Evolutionary conservation across 1,284 basidiomycete species (phyloP), one percentile per base, ranked within the genome.

Genomic region (Ceratorhiza oryzae-sativae): DNA sequence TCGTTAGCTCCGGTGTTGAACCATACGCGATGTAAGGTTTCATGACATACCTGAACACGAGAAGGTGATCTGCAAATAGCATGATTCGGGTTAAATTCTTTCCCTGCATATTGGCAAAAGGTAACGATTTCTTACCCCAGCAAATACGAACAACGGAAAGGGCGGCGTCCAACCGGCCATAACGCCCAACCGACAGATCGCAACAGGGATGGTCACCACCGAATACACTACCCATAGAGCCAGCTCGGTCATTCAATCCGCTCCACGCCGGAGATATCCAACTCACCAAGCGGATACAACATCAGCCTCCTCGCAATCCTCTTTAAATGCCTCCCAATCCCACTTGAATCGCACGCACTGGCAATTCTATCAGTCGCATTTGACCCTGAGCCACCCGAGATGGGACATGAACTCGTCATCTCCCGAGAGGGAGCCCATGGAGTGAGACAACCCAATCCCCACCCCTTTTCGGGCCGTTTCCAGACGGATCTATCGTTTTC

Each of bases 311-410:
- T 51, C 25, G 63, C 63, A 30, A 67, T 41, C 10, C 30, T 53
- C 34, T 67, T 53, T 49, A 67, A 34, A 41, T 67, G 63, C 27
- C 55, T 67, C n/a, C 63, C 48, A 12, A 67, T 49, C 23, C 63
- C 48, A 23, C 27, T 67, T 12, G 48, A 2, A 13, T 67, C 63
- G 30, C 13, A 5, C 6, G 42, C 12, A 63, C n/a, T 49, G 23
- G 63, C 48, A 9, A 25, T 4, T 3, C 63, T 36, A 13, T 39
- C 12, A 13, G 23, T 41, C 48, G 20, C 39, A 30, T 51, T 53
- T 6, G 63, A 67, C 9, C 63, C 63, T 23, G 63, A 67, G 12
- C 41, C 32, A 2, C 45, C 60, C 15, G 63, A 41, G 4, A 53
- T 15, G 23, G 53, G 39, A 20, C 32, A 55, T 2, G 63, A 67